Evolutionary conservation across 257 asterid genomes (phyloP).

Genomic region (Nicotiana attenuata): DNA sequence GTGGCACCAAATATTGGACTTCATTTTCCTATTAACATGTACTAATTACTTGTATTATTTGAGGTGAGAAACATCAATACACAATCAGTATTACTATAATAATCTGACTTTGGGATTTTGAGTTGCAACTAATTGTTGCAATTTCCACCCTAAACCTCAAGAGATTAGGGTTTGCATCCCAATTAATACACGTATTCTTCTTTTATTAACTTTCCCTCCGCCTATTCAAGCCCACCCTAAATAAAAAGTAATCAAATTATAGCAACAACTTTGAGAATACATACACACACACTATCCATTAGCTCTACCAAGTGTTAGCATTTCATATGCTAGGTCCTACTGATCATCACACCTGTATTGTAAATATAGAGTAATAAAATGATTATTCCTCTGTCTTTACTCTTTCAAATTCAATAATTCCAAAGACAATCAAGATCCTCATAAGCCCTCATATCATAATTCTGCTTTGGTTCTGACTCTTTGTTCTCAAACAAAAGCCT

Average conservation of each 20-base stretch:
- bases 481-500: constrained; percentile 34
- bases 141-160: neutral
- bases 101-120: neutral
- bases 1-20: neutral
- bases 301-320: no score
- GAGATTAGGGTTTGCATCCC: neutral
- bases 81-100: neutral
- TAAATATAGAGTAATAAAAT: no score
- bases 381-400: neutral
- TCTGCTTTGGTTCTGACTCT: constrained; percentile 7
- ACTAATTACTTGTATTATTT: no score
- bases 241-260: neutral
- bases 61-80: neutral
- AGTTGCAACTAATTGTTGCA: neutral
- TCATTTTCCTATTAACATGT: no score
- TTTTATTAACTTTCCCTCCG: neutral
- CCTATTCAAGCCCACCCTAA: neutral
- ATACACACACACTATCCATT: neutral
- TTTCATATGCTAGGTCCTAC: no score
- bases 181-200: neutral
- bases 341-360: no score
- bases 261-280: neutral
- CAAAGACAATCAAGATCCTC: constrained; percentile 39
- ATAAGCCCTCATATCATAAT: constrained; percentile 5
- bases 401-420: constrained; percentile 23